Conservation (phyloP, 176 grass and related monocot genomes). For the Zea luxurians region DNA sequence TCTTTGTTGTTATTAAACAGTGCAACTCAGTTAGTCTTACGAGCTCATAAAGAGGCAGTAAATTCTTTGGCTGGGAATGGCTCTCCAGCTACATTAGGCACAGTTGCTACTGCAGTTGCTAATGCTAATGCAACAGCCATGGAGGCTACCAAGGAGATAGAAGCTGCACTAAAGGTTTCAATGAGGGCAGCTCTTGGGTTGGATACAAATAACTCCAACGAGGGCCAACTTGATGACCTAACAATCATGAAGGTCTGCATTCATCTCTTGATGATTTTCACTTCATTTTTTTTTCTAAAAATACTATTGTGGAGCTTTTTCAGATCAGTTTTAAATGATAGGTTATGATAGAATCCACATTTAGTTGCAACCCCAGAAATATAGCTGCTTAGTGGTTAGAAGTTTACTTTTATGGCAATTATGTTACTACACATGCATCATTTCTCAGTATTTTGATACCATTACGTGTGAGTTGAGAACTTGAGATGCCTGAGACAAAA, state of each 20-base stretch:
- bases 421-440: background rate
- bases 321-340: constrained; percentile 7
- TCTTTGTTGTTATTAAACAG: constrained; percentile 52
- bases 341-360: constrained; percentile 17
- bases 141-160: constrained; percentile 91
- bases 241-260: constrained; percentile 90
- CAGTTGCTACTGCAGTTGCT: constrained; percentile 90
- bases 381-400: background rate
- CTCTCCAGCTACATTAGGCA: constrained; percentile 64
- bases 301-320: background rate
- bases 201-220: constrained; percentile 55
- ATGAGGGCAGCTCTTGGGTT: constrained; percentile 82
- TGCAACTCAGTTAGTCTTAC: constrained; percentile 85
- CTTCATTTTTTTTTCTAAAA: constrained; percentile 2
- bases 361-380: background rate
- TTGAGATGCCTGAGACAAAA: constrained; percentile 15
- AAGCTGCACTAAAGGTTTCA: constrained; percentile 81
- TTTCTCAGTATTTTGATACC: background rate
- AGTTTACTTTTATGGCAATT: constrained; percentile 26
- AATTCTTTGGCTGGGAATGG: constrained; percentile 85
- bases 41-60: constrained; percentile 90
- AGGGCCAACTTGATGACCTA: constrained; percentile 85
- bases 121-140: constrained; percentile 86
- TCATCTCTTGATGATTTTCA: constrained; percentile 24
- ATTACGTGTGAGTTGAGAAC: background rate